Base-by-base conservation (phyloP, 768 basidiomycete genomes). In the Pulveroboletus ravenelii region DNA sequence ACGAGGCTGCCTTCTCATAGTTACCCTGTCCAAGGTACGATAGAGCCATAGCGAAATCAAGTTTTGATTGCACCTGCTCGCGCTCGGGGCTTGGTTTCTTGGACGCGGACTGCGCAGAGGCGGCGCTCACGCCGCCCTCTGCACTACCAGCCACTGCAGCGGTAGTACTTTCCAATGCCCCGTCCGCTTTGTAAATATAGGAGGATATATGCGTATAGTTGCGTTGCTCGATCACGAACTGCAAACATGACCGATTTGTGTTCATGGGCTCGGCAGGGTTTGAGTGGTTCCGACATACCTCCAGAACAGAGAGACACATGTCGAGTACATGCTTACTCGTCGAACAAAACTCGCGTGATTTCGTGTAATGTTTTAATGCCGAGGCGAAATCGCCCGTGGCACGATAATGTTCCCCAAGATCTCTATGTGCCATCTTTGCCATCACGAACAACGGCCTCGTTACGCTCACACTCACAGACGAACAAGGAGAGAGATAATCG, bases 101-200 rank as follows among this genome's bases (percentile, higher is more conserved):
- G 41, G 63, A 69, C 29, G 69, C 61, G 7, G 59, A 17, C 10
- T 65, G 61, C 2, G 60, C 45, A 5, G 58, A 35, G n/a, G 39
- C 3, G 0, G 50, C 14, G 6, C 34, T 31, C 3, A 52, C 57
- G 10, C 58, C 54, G 13, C 62, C 45, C 18, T 63, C 65, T 25
- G 56, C 53, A 15, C 68, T 55, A 10, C 67, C 57, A 13, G 73
- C 63, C 2, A 70, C 68, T 1, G 66, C 56, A 6, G 72, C 59
- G 8, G 71, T 56, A 1, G 78, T 68, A 3, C 82, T 80, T 36
- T 95, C 93, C 23, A 96, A 75, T 0, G 91, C 88, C 0, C 90
- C 85, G 53, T 96, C 93, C n/a, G 93, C 92, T 69, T 96, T 96
- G 79, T 87, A 91, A 27, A 96, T 83, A 63, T 96, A 94, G n/a